phyloP scores from a whole-genome alignment of 2,329 filamentous ascomycete species.

The Ascochyta viciae-villosae region DNA sequence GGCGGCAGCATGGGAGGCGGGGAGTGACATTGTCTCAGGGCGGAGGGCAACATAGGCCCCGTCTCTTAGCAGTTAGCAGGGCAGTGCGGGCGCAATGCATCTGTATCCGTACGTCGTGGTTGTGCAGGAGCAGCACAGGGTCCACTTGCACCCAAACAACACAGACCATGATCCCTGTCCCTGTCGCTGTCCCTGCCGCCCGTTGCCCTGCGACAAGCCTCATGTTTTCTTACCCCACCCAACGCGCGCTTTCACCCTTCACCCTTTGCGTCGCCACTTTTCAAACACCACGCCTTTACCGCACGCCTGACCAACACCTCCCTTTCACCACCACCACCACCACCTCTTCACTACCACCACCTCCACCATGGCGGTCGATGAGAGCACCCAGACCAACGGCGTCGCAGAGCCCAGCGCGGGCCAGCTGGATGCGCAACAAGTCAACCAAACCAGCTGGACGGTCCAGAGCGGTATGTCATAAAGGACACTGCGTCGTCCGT shows the following conservation, averaged over 20 bases:
- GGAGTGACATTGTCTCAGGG: conserved; percentile 35
- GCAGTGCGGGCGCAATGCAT: conserved; percentile 1
- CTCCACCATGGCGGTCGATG: conserved; percentile 36
- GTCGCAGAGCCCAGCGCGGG: conserved; percentile 46
- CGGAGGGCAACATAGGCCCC: conserved; percentile 15
- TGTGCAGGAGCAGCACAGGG: not conserved
- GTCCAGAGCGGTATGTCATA: conserved; percentile 55
- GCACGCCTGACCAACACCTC: conserved; percentile 7
- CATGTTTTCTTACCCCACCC: conserved; percentile 2
- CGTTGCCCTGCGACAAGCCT: conserved; percentile 1
- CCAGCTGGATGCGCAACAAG: conserved; percentile 39
- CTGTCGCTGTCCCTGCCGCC: not conserved
- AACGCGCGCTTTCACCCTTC: not conserved
- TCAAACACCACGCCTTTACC: not conserved
- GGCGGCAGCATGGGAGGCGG: conserved; percentile 30
- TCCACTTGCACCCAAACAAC: conserved; percentile 1
- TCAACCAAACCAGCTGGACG: conserved; percentile 46
- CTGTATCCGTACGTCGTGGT: conserved; percentile 7
- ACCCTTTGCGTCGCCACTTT: not conserved
- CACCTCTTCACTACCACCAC: too few relatives aligned
- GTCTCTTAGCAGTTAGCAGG: conserved; percentile 1
- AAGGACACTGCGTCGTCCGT: conserved; percentile 33
- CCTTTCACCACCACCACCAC: not conserved
- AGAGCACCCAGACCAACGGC: conserved; percentile 53
- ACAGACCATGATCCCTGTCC: not conserved